A percentile compares a stretch with the other conserved stretches of the same genome.
Conservation (phyloP, 352 stramenopile genomes). For the Globisporangium recalcitrans region DNA sequence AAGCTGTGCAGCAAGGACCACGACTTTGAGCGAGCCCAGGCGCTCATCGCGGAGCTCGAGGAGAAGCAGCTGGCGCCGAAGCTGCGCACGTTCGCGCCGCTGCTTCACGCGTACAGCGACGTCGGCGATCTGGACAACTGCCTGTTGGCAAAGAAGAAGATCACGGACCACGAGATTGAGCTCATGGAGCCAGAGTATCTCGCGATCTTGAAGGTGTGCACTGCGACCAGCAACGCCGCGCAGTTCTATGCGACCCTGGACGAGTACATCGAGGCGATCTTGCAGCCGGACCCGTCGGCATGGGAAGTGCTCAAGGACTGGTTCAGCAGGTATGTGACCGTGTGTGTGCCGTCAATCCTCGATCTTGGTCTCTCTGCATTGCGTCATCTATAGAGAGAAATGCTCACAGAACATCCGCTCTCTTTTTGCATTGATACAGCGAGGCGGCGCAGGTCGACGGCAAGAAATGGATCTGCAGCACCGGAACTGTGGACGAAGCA, state of each 20-base stretch:
- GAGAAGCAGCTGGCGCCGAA: conserved; percentile 43
- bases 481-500: conserved; percentile 43
- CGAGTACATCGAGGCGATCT: conserved; percentile 56
- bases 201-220: conserved; percentile 47
- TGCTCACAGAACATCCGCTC: background rate
- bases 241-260: conserved; percentile 57
- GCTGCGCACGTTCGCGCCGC: conserved; percentile 64
- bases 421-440: conserved; percentile 21
- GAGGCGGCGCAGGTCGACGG: conserved; percentile 57
- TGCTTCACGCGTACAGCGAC: conserved; percentile 58
- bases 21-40: conserved; percentile 48
- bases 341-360: no score
- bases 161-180: conserved; percentile 42
- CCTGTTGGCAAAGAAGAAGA: conserved; percentile 45
- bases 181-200: conserved; percentile 62
- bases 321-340: conserved; percentile 50
- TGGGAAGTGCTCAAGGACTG: conserved; percentile 70
- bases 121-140: conserved; percentile 52
- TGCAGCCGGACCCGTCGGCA: conserved; percentile 32
- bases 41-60: conserved; percentile 51
- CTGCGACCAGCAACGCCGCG: conserved; percentile 26
- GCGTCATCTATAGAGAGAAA: background rate
- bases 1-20: conserved; percentile 62
- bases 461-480: conserved; percentile 46
- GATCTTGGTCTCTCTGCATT: no score